Conservation (phyloP, 768 basidiomycete genomes). For the Psilocybe subaeruginosa region DNA sequence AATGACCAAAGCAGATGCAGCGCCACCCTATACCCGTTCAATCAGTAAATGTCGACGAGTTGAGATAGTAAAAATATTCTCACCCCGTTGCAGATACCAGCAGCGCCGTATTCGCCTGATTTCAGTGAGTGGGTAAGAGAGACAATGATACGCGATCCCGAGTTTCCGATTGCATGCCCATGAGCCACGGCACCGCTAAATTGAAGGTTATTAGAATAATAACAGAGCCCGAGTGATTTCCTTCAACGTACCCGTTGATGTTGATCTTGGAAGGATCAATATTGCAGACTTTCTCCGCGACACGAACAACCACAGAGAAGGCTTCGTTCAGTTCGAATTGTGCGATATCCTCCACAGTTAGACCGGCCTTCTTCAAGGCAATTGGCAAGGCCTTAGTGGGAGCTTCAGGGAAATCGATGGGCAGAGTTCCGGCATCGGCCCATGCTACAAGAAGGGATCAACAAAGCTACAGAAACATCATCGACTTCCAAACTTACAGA, state of each 20-base stretch:
- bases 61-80: slow-evolving; percentile 32
- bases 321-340: slow-evolving; percentile 98
- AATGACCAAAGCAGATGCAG: slow-evolving; percentile 88
- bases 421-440: slow-evolving; percentile 95
- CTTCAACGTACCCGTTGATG: slow-evolving; percentile 69
- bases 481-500: slow-evolving; percentile 64
- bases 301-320: slow-evolving; percentile 91
- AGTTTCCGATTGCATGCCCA: slow-evolving; percentile 96
- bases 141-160: slow-evolving; percentile 92
- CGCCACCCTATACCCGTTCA: slow-evolving; percentile 68
- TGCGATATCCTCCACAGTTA: slow-evolving; percentile 82
- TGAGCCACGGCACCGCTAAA: slow-evolving; percentile 93
- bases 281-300: slow-evolving; percentile 85
- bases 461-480: slow-evolving; percentile 9
- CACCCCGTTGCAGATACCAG: slow-evolving; percentile 96
- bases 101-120: slow-evolving; percentile 91
- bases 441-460: slow-evolving; percentile 59
- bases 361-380: slow-evolving; percentile 85
- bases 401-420: slow-evolving; percentile 96
- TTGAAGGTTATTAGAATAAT: slow-evolving; percentile 20
- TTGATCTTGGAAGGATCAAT: slow-evolving; percentile 92
- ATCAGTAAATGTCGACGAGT: slow-evolving; percentile 19
- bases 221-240: slow-evolving; percentile 5
- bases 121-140: slow-evolving; percentile 91
- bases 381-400: slow-evolving; percentile 90